phyloP scores from a whole-genome alignment of 495 filamentous ascomycete genomes.

The Xylaria cubensis region DNA sequence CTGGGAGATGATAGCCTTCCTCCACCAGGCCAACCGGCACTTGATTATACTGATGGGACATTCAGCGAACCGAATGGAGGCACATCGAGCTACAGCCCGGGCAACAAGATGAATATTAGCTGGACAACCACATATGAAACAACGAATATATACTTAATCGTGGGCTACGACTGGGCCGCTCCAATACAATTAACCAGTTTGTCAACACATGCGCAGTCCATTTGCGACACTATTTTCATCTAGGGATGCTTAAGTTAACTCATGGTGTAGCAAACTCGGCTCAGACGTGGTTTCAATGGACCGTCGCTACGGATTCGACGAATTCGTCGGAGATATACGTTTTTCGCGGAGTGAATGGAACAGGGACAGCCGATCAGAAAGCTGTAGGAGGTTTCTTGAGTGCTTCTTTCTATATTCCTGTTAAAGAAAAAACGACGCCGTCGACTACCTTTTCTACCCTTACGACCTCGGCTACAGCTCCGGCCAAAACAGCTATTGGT shows the following conservation, averaged over 20 bases:
- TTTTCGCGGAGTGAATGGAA: slow-evolving; percentile 33
- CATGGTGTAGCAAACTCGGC: slow-evolving; percentile 30
- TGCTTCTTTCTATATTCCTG: slow-evolving; percentile 33
- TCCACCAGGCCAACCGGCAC: slow-evolving; percentile 32
- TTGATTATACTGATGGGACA: slow-evolving; percentile 29
- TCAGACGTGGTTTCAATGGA: slow-evolving; percentile 34
- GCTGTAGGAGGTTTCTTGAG: slow-evolving; percentile 33
- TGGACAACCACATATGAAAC: slow-evolving; percentile 38
- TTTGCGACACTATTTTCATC: not conserved
- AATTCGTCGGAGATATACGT: slow-evolving; percentile 36
- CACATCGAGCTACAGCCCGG: slow-evolving; percentile 27
- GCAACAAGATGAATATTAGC: slow-evolving; percentile 35
- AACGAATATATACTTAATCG: slow-evolving; percentile 35
- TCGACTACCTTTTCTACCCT: slow-evolving; percentile 27
- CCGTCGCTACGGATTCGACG: slow-evolving; percentile 31
- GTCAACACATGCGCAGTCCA: slow-evolving; percentile 13
- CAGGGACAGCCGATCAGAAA: slow-evolving; percentile 29
- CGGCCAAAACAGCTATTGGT: not conserved
- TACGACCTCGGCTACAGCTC: slow-evolving; percentile 16
- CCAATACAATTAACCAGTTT: slow-evolving; percentile 33
- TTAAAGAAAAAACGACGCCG: slow-evolving; percentile 19
- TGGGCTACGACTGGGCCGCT: slow-evolving; percentile 27
- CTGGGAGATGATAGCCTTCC: slow-evolving; percentile 32
- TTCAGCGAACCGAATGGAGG: slow-evolving; percentile 33
- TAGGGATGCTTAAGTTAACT: not conserved